phyloP scores from a whole-genome alignment of 352 stramenopile genomes.

The Stephanocyclus meneghinianus region DNA sequence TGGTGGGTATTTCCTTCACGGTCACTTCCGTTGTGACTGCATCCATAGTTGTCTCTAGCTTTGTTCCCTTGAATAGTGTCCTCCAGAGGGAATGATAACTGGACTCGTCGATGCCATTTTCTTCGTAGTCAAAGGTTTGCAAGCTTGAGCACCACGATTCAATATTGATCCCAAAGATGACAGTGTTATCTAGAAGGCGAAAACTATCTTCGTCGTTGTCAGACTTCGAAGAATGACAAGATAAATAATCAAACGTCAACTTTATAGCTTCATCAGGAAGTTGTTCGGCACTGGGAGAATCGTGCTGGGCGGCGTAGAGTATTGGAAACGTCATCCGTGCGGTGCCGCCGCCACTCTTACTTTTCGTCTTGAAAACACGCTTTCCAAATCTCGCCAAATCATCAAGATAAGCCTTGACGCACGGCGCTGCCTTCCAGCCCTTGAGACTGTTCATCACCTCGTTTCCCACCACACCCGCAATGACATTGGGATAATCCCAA shows the following conservation, averaged over 20 bases:
- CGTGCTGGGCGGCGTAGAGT: constrained; percentile 55
- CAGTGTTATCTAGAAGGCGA: constrained; percentile 9
- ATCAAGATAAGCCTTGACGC: constrained; percentile 41
- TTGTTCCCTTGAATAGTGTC: constrained; percentile 16
- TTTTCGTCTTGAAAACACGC: neutral
- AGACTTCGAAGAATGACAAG: constrained; percentile 11
- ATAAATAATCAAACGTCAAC: constrained; percentile 52
- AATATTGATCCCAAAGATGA: constrained; percentile 61
- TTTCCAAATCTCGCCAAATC: constrained; percentile 42
- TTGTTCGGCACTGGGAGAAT: constrained; percentile 18
- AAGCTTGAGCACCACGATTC: constrained; percentile 56
- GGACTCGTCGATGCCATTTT: constrained; percentile 37
- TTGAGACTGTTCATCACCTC: constrained; percentile 58
- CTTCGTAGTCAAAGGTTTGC: constrained; percentile 48
- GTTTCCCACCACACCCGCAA: constrained; percentile 56
- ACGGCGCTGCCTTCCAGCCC: constrained; percentile 45
- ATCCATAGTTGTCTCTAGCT: constrained; percentile 7
- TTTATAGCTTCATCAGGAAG: constrained; percentile 32
- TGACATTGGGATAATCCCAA: constrained; percentile 46
- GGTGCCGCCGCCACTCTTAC: neutral
- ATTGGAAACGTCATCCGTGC: constrained; percentile 26
- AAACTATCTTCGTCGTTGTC: neutral
- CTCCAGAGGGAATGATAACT: constrained; percentile 37
- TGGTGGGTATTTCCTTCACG: constrained; percentile 3
- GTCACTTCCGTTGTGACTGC: neutral